Conservation (phyloP, 306 rosid genomes). For the Cucurbita maxima region DNA sequence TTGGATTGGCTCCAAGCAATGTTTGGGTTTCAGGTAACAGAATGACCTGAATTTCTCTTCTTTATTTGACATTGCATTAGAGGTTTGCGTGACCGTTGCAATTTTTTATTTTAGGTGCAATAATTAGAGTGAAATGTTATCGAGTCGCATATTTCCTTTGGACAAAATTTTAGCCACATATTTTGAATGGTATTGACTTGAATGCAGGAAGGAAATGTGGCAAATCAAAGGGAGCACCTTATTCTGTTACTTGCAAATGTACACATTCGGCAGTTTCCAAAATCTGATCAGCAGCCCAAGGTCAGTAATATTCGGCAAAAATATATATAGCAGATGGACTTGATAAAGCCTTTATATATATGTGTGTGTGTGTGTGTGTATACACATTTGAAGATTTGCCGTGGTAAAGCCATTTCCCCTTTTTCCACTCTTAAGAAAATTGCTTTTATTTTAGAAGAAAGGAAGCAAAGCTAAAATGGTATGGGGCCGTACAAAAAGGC, state of each 20-base stretch:
- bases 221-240: slow-evolving; percentile 95
- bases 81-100: not conserved
- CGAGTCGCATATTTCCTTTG: not conserved
- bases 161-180: not conserved
- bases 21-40: slow-evolving; percentile 93
- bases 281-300: slow-evolving; percentile 98
- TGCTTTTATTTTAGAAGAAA: not conserved
- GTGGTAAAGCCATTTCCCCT: not conserved
- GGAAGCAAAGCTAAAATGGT: not conserved
- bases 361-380: too few species aligned
- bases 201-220: slow-evolving; percentile 73
- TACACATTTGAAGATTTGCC: not conserved
- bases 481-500: not conserved
- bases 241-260: slow-evolving; percentile 89
- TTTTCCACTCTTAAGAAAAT: not conserved
- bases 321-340: not conserved
- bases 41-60: not conserved
- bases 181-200: not conserved
- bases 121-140: not conserved
- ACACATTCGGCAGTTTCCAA: slow-evolving; percentile 86
- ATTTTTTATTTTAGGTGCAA: not conserved
- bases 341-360: not conserved
- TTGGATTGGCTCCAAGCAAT: slow-evolving; percentile 91
- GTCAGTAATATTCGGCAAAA: slow-evolving; percentile 21
- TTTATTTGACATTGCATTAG: not conserved